A percentile compares a stretch with the other conserved stretches of the same genome.
These are phyloP conservation scores for Letharia lupina DNA, from an alignment of 495 filamentous ascomycete species.

Conservation along the genomic window DNA sequence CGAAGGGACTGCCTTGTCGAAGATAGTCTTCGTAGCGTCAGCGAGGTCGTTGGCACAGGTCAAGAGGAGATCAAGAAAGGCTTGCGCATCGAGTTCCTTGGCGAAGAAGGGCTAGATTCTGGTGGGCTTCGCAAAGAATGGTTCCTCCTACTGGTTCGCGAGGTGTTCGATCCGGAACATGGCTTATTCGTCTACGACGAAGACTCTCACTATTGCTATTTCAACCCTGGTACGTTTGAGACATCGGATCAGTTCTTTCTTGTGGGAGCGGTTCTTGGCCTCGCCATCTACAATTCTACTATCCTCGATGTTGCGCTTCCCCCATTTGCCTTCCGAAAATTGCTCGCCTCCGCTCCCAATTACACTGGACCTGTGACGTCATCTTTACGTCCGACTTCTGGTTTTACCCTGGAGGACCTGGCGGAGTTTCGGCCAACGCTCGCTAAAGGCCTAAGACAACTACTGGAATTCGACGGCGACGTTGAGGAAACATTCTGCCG, in stretches of 20 bases:
- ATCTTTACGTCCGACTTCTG: conserved; percentile 53
- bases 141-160: conserved; percentile 85
- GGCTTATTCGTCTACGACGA: conserved; percentile 90
- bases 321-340: conserved; percentile 87
- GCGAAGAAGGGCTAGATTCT: conserved; percentile 88
- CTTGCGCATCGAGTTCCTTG: conserved; percentile 74
- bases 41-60: conserved; percentile 75
- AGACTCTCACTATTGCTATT: conserved; percentile 91
- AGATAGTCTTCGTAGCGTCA: conserved; percentile 78
- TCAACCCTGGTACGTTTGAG: conserved; percentile 87
- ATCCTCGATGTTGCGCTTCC: conserved; percentile 87
- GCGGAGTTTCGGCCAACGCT: conserved; percentile 74
- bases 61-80: conserved; percentile 91
- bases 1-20: conserved; percentile 85
- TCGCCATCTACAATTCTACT: conserved; percentile 95
- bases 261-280: conserved; percentile 77
- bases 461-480: conserved; percentile 79
- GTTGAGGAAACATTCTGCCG: conserved; percentile 76
- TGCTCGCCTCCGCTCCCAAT: conserved; percentile 62
- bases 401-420: conserved; percentile 73
- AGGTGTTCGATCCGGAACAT: conserved; percentile 87
- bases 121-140: conserved; percentile 91
- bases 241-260: conserved; percentile 91
- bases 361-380: conserved; percentile 43
- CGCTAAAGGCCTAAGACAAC: conserved; percentile 63